Base-by-base conservation (phyloP, 2,329 filamentous ascomycete species). In the Colletotrichum cereale region DNA sequence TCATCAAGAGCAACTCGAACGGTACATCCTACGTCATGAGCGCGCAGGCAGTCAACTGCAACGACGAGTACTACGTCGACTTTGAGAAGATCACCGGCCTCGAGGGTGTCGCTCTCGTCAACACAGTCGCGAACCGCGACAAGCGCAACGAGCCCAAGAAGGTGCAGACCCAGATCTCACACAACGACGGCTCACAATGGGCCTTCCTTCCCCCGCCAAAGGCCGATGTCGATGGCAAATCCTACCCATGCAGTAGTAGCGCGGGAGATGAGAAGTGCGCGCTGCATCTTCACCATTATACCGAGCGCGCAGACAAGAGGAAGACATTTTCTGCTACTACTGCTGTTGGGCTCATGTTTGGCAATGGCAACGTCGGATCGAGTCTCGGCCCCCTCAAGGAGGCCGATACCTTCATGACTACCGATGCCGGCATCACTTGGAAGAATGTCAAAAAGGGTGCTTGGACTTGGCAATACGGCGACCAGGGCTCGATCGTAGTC, bases 1-100 rank as follows among this genome's bases (percentile, higher is more conserved):
- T 99, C 76, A 90, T 99, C 82, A 99, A 98, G 88, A 98, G 95
- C 79, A 99, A 99, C 84, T 98, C 95, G 77, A 98, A 99, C 79
- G 96, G 96, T 65, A 99, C 96, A 0, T 96, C 93, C 1, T 99
- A 98, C 78, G 93, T 97, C 16, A 85, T 97, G 74, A 97, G 93
- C 80, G 86, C 96, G 31, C 85, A 89, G 60, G 90, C 89, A 26
- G 94, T 98, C 78, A 98, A 98, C 81, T 89, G 94, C 75, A 91
- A 98, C 78, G 84, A 87, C 16, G 76, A 80, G 2, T 95, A 91
- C 53, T 98, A 91, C 77, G 96, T 97, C 55, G 96, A 99, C 79
- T 99, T 97, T 81, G 96, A 99, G 80, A 98, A 97, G 84, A 94
- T 98, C 86, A 89, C 93, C 58, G 95, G 95, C 3, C 86, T 99